Evolutionary conservation across 2,329 filamentous ascomycete genomes (phyloP), one percentile per base, ranked within the genome.

Genomic region (Pyrenochaeta sp.): DNA sequence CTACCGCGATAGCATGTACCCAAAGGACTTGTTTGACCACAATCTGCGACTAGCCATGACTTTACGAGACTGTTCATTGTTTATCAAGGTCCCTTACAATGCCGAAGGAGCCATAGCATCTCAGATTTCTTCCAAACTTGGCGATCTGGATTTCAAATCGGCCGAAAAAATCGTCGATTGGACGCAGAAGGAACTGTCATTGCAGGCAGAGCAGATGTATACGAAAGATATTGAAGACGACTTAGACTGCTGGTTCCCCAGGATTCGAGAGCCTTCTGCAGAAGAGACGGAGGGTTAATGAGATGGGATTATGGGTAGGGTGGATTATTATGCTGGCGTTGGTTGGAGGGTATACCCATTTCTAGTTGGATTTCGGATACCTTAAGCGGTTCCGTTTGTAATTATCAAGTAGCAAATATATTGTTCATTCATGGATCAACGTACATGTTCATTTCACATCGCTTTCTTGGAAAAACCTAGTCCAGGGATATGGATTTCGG

Each of bases 81-180:
- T 79, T 54, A 60, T 81, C 29, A 63, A 65, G 12, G 61, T 73
- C 9, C 51, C 57, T 0, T 67, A 62, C 29, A 32, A 49, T 1
- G 12, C 48, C 3, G 41, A 41, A 3, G 40, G 17, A 7, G 27
- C 44, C 3, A 37, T 43, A 12, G 43, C 54, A 1, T 46, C 45
- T 7, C 44, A 31, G 9, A 69, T 80, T 12, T 77, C 78, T 31
- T 76, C 75, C 9, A 73, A 78, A 37, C 63, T 82, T 3, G 79
- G 73, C 0, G 80, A 82, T 59, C 69, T 82, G 5, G 80, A 82
- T 50, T 71, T 79, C 59, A 82, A 82, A 61, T 74, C 72, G 5
- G 52, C 66, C 0, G 75, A 74, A 36, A 80, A 80, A 61, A 51
- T 79, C 4, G 45, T 54, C 9, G 72, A 76, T 31, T 81, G 79